These are phyloP conservation scores for Termitomyces sp. DNA, from an alignment of 768 basidiomycete species.

Conservation along the genomic window DNA sequence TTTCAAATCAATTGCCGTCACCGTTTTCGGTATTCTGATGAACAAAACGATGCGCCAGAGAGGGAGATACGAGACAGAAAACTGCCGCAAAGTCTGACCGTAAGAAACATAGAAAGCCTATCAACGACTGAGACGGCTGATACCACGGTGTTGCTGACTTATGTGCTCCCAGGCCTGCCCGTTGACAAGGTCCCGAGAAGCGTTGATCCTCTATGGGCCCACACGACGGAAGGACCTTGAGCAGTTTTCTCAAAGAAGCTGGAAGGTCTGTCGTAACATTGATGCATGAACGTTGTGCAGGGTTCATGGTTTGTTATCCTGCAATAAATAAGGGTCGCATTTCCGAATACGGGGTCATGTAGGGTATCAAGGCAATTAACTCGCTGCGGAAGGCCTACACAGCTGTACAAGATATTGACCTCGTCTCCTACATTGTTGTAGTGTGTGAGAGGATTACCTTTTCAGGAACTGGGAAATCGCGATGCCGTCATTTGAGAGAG, in stretches of 20 bases:
- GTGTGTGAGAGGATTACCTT: not conserved
- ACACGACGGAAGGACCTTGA: not conserved
- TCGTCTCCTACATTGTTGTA: not conserved
- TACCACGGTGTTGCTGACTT: not conserved
- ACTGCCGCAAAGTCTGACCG: not conserved
- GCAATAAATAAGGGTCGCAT: not conserved
- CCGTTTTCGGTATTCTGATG: not conserved
- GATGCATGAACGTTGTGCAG: not conserved
- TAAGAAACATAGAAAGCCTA: not conserved
- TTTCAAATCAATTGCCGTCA: no score
- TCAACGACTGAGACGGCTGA: no score
- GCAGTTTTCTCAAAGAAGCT: not conserved
- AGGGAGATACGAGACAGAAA: not conserved
- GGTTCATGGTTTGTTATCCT: not conserved
- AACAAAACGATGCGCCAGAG: not conserved
- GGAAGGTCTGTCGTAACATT: not conserved
- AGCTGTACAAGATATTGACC: no score
- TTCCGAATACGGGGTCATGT: not conserved
- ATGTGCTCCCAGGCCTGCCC: not conserved
- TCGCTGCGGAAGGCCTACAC: not conserved
- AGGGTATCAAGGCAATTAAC: not conserved
- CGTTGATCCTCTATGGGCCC: not conserved
- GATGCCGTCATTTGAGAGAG: not conserved
- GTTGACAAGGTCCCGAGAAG: not conserved
- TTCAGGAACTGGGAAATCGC: not conserved